Conservation (phyloP, 495 filamentous ascomycete genomes). For the Penicillium silybi region DNA sequence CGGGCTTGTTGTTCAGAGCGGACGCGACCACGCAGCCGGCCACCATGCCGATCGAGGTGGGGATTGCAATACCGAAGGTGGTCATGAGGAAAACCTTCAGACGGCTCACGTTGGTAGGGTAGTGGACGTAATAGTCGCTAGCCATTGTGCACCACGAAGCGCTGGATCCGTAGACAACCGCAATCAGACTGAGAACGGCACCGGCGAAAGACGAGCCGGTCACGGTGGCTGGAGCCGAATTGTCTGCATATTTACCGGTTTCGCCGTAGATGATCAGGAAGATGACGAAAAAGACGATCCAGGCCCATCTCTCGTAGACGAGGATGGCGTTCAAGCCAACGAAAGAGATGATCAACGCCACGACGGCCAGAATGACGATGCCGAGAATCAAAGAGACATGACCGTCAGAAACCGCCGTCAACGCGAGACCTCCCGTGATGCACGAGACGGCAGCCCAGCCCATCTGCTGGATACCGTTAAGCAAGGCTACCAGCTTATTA, state of each 20-base stretch:
- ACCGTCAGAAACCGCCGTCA: slow-evolving; percentile 34
- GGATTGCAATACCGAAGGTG: slow-evolving; percentile 40
- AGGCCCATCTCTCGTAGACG: slow-evolving; percentile 58
- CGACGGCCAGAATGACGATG: slow-evolving; percentile 44
- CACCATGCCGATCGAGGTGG: slow-evolving; percentile 55
- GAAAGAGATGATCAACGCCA: slow-evolving; percentile 54
- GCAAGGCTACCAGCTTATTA: slow-evolving; percentile 22
- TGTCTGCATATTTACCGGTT: slow-evolving; percentile 44
- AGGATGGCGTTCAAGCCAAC: slow-evolving; percentile 56
- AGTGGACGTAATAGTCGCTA: slow-evolving; percentile 60
- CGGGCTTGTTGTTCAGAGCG: slow-evolving; percentile 42
- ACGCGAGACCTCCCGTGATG: slow-evolving; percentile 36
- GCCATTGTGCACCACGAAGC: slow-evolving; percentile 58
- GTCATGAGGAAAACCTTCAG: slow-evolving; percentile 52
- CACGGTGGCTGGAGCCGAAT: slow-evolving; percentile 31
- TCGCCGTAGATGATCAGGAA: slow-evolving; percentile 57
- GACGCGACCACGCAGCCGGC: slow-evolving; percentile 52
- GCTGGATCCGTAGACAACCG: slow-evolving; percentile 55
- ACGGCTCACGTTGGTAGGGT: slow-evolving; percentile 47
- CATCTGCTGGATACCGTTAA: slow-evolving; percentile 30
- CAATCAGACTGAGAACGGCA: slow-evolving; percentile 47
- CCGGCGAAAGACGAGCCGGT: slow-evolving; percentile 40
- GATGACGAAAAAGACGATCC: slow-evolving; percentile 54
- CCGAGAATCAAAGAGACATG: slow-evolving; percentile 36
- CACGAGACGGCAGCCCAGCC: slow-evolving; percentile 35